Percentiles rank a stretch among this genome's conserved stretches.
Evolutionary conservation across 352 stramenopile genomes (phyloP).

Genomic region (Phytophthora pistaciae): DNA sequence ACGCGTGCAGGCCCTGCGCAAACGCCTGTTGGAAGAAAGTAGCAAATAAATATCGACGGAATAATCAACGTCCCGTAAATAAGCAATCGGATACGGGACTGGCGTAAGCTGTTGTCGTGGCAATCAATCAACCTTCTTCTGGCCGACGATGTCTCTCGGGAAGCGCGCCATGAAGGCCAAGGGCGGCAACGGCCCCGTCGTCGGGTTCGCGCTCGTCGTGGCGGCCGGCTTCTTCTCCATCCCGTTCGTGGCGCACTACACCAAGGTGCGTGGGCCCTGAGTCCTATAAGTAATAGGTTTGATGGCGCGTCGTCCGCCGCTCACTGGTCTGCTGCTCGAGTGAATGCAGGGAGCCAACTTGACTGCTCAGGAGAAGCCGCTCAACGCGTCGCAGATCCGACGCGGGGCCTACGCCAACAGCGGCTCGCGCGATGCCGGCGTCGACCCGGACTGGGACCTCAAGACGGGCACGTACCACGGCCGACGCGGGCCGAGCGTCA

Average conservation of each 20-base stretch:
- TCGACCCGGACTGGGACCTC: slow-evolving; percentile 87
- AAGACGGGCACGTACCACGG: slow-evolving; percentile 71
- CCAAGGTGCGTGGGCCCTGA: slow-evolving; percentile 52
- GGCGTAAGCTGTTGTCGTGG: background rate
- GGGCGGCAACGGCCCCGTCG: slow-evolving; percentile 50
- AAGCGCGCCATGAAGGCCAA: slow-evolving; percentile 40
- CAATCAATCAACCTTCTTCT: background rate
- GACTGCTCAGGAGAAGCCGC: slow-evolving; percentile 61
- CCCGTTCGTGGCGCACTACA: slow-evolving; percentile 72
- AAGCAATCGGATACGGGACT: background rate
- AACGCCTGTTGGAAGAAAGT: background rate
- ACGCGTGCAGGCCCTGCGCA: background rate
- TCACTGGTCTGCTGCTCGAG: slow-evolving; percentile 13
- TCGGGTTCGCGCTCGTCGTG: slow-evolving; percentile 56
- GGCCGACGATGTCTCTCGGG: slow-evolving; percentile 11
- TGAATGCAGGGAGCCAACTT: slow-evolving; percentile 59
- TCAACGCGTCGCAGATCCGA: slow-evolving; percentile 80
- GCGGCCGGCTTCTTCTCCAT: slow-evolving; percentile 78
- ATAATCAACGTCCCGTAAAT: slow-evolving; percentile 2
- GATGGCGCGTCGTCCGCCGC: background rate
- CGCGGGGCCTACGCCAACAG: slow-evolving; percentile 87
- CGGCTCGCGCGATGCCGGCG: slow-evolving; percentile 77
- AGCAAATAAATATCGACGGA: background rate
- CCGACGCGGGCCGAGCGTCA: slow-evolving; percentile 44
- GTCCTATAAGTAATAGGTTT: background rate